phyloP scores from a whole-genome alignment of 148 eudicot genomes.

The Rhododendron griersonianum region DNA sequence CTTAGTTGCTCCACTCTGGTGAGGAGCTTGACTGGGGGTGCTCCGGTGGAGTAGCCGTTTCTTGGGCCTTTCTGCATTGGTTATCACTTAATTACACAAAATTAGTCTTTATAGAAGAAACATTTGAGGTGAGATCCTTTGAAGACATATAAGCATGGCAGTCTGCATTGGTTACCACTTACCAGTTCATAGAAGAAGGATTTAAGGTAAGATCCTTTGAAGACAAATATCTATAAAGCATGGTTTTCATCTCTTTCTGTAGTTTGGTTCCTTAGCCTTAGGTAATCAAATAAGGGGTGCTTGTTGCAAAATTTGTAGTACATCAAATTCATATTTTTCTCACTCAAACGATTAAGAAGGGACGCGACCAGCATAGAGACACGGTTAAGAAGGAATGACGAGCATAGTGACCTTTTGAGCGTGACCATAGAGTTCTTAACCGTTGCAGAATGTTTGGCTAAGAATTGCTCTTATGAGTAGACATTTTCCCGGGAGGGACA shows the following conservation, averaged over 20 bases:
- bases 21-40: conserved; percentile 56
- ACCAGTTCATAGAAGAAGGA: neutral
- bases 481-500: neutral
- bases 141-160: neutral
- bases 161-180: neutral
- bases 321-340: neutral
- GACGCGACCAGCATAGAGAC: neutral
- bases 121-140: neutral
- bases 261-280: neutral
- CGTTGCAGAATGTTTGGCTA: neutral
- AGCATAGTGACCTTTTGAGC: neutral
- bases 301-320: neutral
- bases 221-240: neutral
- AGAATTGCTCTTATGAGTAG: neutral
- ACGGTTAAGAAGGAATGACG: neutral
- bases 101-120: neutral
- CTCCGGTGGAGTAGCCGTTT: conserved; percentile 14
- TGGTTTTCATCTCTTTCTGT: neutral
- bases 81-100: neutral
- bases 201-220: neutral
- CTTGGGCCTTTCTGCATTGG: conserved; percentile 39
- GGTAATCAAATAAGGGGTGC: neutral
- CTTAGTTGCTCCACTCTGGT: conserved; percentile 88
- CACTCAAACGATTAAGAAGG: neutral
- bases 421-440: neutral